Evolutionary conservation across 768 basidiomycete genomes (phyloP), one percentile per base, ranked within the genome.

Genomic region (Thelephora aurantiotincta): DNA sequence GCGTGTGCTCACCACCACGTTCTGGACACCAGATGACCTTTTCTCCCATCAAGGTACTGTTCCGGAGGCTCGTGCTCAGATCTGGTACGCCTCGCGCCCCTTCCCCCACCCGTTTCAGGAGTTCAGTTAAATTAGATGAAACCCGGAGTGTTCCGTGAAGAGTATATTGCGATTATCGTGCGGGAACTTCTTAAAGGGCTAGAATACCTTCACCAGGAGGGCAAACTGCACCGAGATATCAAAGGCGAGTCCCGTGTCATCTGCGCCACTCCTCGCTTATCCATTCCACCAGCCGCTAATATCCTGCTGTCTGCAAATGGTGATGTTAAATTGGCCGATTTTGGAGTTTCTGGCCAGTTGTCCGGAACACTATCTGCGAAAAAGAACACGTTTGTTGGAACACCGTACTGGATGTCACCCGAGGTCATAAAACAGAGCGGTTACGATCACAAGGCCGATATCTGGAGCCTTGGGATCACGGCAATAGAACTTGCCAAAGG

Each of bases 331-430:
- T 72, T 99, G 20, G 96, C 96, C 41, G 96, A 99, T 61, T 99
- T 99, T 58, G 96, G 96, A 59, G 96, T 99, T 3, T 97, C 93
- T 1, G 96, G 96, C 23, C 96, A 99, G 58, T 73, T 99, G 23
- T 92, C 88, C 18, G 91, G 91, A 2, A 93, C 88, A 1, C 68
- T 93, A 38, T 88, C 85, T 11, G 88, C 87, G 16, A 91, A 90
- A 75, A 92, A 97, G 76, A 98, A 99, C 57, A 99, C 94, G 0
- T 97, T 93, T 60, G 94, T 94, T 30, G 90, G 90, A 23, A 93
- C 94, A 14, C 94, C 94, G 2, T 99, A 98, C 60, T 99, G 96
- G 96, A 99, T 99, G 96, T 91, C 90, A 6, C 96, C 96, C 5
- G 96, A 99, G 60, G 93, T 98, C 19, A 99, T 99, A 70, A 98